Evolutionary conservation across 805 yeast species (phyloP).

Genomic region (Blastobotrys attinorum): DNA sequence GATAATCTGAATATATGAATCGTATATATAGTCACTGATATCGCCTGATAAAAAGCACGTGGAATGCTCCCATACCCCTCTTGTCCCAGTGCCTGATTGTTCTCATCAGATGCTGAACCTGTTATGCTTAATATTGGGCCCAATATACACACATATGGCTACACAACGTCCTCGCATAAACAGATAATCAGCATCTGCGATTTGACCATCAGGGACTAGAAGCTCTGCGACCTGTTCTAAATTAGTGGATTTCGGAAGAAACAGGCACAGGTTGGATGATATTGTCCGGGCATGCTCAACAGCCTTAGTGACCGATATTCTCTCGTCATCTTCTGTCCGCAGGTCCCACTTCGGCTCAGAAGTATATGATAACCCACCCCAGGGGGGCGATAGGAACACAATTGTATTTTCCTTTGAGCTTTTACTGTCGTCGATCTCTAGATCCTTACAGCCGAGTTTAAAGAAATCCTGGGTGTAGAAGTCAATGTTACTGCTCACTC

Average conservation of each 20-base stretch:
- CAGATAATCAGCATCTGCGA: slow-evolving; percentile 13
- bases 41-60: background rate
- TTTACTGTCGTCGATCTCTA: background rate
- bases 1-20: background rate
- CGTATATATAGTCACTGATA: background rate
- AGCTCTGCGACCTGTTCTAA: slow-evolving; percentile 15
- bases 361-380: slow-evolving; percentile 72
- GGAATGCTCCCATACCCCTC: background rate
- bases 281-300: slow-evolving; percentile 10
- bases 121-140: slow-evolving; percentile 5
- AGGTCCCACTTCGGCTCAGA: slow-evolving; percentile 14
- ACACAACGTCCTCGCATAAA: slow-evolving; percentile 11
- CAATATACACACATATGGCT: slow-evolving; percentile 15
- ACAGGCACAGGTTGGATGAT: slow-evolving; percentile 13
- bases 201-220: slow-evolving; percentile 2
- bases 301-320: background rate
- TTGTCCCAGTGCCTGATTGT: background rate
- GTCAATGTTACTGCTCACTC: slow-evolving; percentile 42
- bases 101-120: background rate
- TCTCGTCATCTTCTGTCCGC: background rate
- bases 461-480: slow-evolving; percentile 44
- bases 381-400: slow-evolving; percentile 72
- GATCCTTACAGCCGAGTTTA: slow-evolving; percentile 16
- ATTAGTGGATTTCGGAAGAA: slow-evolving; percentile 19
- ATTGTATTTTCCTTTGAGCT: slow-evolving; percentile 40